A percentile compares a stretch with the other conserved stretches of the same genome.
Conservation (phyloP, 495 filamentous ascomycete genomes). For the Aspergillus steynii region DNA sequence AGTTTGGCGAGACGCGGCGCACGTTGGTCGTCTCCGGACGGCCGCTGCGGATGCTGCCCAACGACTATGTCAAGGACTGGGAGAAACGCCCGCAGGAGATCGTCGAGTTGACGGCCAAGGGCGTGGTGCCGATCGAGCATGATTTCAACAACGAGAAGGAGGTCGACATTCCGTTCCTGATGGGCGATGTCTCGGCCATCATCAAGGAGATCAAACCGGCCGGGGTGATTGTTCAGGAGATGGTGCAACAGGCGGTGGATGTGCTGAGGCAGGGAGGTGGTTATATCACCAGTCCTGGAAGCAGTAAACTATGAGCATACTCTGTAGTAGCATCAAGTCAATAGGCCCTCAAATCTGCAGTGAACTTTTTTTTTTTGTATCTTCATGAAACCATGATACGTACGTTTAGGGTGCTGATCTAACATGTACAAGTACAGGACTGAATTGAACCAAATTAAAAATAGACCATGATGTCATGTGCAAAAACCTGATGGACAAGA, state of each 20-base stretch:
- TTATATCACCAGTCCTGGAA: conserved; percentile 31
- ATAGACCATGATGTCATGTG: conserved; percentile 12
- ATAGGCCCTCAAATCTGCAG: background rate
- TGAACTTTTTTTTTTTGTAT: background rate
- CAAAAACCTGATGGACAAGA: conserved; percentile 1
- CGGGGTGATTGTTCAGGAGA: conserved; percentile 75
- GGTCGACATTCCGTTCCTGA: conserved; percentile 80
- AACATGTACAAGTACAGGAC: conserved; percentile 43
- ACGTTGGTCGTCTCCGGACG: conserved; percentile 79
- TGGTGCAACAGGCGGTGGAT: conserved; percentile 77
- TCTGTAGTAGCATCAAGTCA: too few species aligned
- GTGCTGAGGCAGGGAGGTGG: conserved; percentile 54
- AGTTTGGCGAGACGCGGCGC: conserved; percentile 70
- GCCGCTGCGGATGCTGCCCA: conserved; percentile 76
- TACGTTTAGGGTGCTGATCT: conserved; percentile 28
- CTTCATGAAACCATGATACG: conserved; percentile 5
- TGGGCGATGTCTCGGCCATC: conserved; percentile 88
- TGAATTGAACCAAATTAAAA: conserved; percentile 21
- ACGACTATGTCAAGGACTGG: conserved; percentile 80
- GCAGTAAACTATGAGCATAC: conserved; percentile 37
- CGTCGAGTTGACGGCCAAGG: conserved; percentile 65
- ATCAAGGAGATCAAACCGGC: conserved; percentile 78
- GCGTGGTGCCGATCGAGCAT: conserved; percentile 74
- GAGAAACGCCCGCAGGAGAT: conserved; percentile 72
- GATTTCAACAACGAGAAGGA: conserved; percentile 78